Conservation (phyloP, 441 rosid species). For the Adansonia gregorii region DNA sequence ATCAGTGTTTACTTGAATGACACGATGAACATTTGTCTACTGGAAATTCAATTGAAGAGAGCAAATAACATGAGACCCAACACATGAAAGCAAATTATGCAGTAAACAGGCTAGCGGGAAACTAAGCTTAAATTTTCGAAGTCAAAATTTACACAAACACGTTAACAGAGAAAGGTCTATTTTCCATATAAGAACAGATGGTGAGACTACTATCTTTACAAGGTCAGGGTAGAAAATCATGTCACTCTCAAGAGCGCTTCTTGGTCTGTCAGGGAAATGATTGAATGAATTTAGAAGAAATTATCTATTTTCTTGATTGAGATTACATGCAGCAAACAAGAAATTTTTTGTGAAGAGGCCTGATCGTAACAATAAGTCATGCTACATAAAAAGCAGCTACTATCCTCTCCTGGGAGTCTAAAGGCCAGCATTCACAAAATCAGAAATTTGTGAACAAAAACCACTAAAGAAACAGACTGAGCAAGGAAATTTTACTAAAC, state of each 20-base stretch:
- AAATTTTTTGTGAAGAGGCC: not conserved
- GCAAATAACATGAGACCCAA: too few relatives aligned
- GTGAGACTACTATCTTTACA: not conserved
- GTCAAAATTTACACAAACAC: not conserved
- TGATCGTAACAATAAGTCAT: not conserved
- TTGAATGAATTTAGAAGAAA: not conserved
- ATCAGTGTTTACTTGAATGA: not conserved
- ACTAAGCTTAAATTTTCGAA: not conserved
- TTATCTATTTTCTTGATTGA: not conserved
- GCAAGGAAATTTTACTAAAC: conserved; percentile 7
- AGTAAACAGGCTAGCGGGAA: not conserved
- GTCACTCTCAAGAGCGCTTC: not conserved
- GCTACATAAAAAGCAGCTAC: not conserved
- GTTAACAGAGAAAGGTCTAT: not conserved
- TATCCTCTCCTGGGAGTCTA: not conserved
- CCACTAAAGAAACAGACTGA: not conserved
- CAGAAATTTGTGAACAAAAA: not conserved
- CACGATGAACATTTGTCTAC: not conserved
- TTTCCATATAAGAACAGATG: not conserved
- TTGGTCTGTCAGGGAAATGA: not conserved
- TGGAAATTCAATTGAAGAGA: too few relatives aligned
- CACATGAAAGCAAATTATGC: not conserved
- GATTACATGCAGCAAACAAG: not conserved
- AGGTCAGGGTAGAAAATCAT: not conserved
- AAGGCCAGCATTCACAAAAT: not conserved